Percentiles rank a stretch among this genome's conserved stretches.
phyloP scores from a whole-genome alignment of 2,329 filamentous ascomycete genomes.

The Albifimbria verrucaria region DNA sequence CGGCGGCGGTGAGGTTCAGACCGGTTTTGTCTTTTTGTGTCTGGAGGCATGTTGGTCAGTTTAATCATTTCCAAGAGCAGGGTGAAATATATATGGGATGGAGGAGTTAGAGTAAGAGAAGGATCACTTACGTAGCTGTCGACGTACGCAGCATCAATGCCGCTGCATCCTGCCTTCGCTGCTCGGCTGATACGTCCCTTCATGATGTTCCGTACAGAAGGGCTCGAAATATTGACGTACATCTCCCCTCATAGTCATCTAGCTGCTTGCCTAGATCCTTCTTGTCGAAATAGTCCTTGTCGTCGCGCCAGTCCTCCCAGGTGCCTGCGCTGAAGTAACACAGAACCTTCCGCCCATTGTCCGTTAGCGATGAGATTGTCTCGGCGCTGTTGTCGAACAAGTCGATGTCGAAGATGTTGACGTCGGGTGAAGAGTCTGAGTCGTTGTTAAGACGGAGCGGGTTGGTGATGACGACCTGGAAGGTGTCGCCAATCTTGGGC shows the following conservation, averaged over 20 bases:
- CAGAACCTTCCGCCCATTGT: conserved; percentile 58
- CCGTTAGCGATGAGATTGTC: conserved; percentile 53
- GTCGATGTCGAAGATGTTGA: conserved; percentile 46
- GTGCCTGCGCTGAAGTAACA: conserved; percentile 75
- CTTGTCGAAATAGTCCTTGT: conserved; percentile 50
- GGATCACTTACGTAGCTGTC: conserved; percentile 54
- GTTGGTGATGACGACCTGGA: conserved; percentile 59
- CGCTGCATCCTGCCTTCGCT: conserved; percentile 60
- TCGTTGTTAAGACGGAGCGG: conserved; percentile 41
- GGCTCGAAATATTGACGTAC: conserved; percentile 60
- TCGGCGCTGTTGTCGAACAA: conserved; percentile 50
- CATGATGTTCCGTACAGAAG: conserved; percentile 64
- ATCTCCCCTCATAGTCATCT: conserved; percentile 64
- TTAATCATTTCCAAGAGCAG: background rate
- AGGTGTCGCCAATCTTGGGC: conserved; percentile 48
- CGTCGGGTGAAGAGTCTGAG: conserved; percentile 37
- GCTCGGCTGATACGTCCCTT: conserved; percentile 56
- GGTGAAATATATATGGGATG: too few species aligned
- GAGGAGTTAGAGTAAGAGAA: background rate
- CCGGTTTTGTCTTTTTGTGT: conserved; percentile 58
- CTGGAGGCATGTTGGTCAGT: too few species aligned
- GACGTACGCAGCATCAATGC: conserved; percentile 69
- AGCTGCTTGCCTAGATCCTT: conserved; percentile 56
- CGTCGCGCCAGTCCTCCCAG: conserved; percentile 61
- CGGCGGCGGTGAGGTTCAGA: conserved; percentile 51